Evolutionary conservation across 148 eudicot species (phyloP), one percentile per base, ranked within the genome.

Genomic region (Fagopyrum tataricum): DNA sequence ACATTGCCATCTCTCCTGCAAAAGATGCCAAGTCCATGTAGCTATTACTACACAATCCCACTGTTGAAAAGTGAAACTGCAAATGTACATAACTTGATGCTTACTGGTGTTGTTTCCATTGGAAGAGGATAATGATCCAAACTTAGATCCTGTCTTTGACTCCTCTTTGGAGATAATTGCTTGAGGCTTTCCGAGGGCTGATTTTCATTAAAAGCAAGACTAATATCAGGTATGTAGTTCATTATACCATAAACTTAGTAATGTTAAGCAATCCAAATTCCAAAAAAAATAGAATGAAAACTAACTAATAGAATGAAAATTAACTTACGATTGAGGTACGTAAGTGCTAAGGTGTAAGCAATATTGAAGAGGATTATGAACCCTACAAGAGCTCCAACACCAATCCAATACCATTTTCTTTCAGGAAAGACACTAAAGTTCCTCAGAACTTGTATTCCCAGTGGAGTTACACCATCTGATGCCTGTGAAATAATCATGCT

Each of bases 401-500:
- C 99, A 56, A 95, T 95, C 99, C 99, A 95, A 77, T 84, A 85
- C 99, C 97, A 92, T 56, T 83, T 79, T 17, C 24, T 72, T 0
- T 90, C 76, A 13, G 84, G 77, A 67, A 78, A 86, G 24, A 95
- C 85, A 73, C 80, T 71, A 21, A 91, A 88, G 77, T 83, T 86
- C 59, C 83, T 75, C 78, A 92, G 74, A 17, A 95, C 86, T 72
- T 80, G 78, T 7, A 87, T 12, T 6, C 97, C 99, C 71, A 95
- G 73, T 21, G 80, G 78, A 46, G 89, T 89, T 1, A 4, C 40
- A 17, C 79, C 79, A 71, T 95, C 98, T 6, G 96, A 81, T 42
- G 85, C 96, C 98, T 95, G 87, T 55, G 73, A 74, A 3, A 10
- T 31, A 42, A 56, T 44, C 53, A 51, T 26, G 10, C 17, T 68